phyloP scores from a whole-genome alignment of 169 alveolate genomes.

The Plasmodium sp. region DNA sequence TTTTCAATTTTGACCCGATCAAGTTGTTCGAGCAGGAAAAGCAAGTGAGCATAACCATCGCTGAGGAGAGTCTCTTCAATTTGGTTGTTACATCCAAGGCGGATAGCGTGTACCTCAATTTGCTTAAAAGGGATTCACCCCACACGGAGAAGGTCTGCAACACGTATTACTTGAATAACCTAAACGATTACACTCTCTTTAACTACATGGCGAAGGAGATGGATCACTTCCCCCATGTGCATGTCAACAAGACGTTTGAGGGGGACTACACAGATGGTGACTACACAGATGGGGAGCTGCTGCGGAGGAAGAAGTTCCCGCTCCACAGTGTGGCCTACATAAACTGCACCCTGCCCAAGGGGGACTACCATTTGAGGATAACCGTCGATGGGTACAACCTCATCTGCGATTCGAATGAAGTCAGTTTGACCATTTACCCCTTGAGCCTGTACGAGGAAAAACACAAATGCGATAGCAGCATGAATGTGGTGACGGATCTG shows the following conservation, averaged over 20 bases:
- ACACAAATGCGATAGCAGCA: constrained; percentile 12
- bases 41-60: background rate
- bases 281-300: background rate
- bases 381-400: background rate
- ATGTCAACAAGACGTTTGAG: constrained; percentile 11
- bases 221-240: background rate
- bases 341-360: constrained; percentile 18
- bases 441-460: constrained; percentile 11
- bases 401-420: constrained; percentile 10
- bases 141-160: constrained; percentile 18
- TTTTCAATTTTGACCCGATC: constrained; percentile 39
- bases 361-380: constrained; percentile 20
- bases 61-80: constrained; percentile 44
- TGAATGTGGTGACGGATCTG: constrained; percentile 7
- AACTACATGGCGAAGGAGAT: background rate
- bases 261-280: background rate
- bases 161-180: constrained; percentile 26
- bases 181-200: constrained; percentile 28
- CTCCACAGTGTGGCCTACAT: constrained; percentile 10
- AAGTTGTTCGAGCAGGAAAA: constrained; percentile 18
- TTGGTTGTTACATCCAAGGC: background rate
- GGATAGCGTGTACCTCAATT: constrained; percentile 4
- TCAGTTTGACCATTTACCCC: constrained; percentile 1
- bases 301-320: constrained; percentile 6
- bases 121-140: background rate